Percentiles rank a stretch among this genome's conserved stretches.
These are phyloP conservation scores for Pseudogymnoascus sp. DNA, from an alignment of 2,329 filamentous ascomycete species.

Conservation along the genomic window DNA sequence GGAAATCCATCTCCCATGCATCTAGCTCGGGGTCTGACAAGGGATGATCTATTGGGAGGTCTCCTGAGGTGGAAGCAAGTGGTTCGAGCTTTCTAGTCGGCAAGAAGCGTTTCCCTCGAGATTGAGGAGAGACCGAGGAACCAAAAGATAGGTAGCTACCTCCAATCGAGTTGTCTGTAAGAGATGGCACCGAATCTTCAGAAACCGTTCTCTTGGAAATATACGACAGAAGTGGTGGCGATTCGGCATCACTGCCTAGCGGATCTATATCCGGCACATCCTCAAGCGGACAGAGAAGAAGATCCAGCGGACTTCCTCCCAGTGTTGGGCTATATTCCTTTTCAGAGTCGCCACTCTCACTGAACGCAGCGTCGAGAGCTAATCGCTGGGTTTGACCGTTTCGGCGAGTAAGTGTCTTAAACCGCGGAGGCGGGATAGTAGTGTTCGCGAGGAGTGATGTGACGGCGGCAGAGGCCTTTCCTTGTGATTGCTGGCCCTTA, in stretches of 20 bases:
- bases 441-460: conserved; percentile 55
- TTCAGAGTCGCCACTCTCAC: conserved; percentile 33
- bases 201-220: conserved; percentile 50
- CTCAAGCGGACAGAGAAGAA: conserved; percentile 54
- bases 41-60: conserved; percentile 41
- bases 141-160: conserved; percentile 9
- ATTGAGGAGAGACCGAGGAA: conserved; percentile 24
- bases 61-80: conserved; percentile 47
- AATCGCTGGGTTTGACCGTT: conserved; percentile 30
- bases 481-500: neutral
- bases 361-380: conserved; percentile 49
- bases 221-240: conserved; percentile 34
- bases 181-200: conserved; percentile 52
- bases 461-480: conserved; percentile 36
- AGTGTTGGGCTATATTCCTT: conserved; percentile 50
- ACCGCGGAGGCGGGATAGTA: conserved; percentile 45
- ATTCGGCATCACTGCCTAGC: conserved; percentile 41
- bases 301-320: conserved; percentile 47
- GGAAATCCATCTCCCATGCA: conserved; percentile 41
- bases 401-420: conserved; percentile 16
- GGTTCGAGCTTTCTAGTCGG: conserved; percentile 44
- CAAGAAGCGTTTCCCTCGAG: conserved; percentile 34
- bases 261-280: conserved; percentile 42
- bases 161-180: conserved; percentile 43
- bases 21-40: conserved; percentile 35